Evolutionary conservation across 495 filamentous ascomycete species (phyloP).

Genomic region (Wilcoxina mikolae): DNA sequence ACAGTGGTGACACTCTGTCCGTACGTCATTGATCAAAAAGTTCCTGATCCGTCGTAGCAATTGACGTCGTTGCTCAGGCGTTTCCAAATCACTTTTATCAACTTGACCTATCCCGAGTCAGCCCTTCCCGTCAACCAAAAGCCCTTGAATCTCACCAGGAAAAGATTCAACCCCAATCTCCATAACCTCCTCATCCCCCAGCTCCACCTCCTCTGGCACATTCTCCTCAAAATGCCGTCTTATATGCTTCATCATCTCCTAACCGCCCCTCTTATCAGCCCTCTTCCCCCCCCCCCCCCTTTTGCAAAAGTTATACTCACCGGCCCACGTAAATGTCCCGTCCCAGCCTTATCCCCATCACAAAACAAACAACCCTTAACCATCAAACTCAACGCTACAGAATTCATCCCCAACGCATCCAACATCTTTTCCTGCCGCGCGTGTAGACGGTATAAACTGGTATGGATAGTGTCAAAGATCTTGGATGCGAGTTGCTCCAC

Average conservation of each 20-base stretch:
- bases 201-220: not conserved
- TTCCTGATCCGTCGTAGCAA: not conserved
- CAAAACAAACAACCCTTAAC: not conserved
- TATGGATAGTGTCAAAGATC: not conserved
- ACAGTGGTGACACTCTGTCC: constrained; percentile 2
- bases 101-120: not conserved
- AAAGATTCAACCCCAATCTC: not conserved
- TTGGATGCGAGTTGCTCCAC: not conserved
- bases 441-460: not conserved
- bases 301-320: not conserved
- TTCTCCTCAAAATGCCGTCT: not conserved
- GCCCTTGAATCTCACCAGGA: not conserved
- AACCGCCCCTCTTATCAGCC: no score
- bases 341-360: not conserved
- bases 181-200: not conserved
- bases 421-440: not conserved
- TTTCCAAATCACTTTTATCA: not conserved
- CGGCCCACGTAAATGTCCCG: not conserved
- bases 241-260: not conserved
- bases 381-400: not conserved
- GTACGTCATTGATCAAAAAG: constrained; percentile 1
- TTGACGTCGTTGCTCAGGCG: not conserved
- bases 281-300: no score
- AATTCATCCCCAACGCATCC: not conserved
- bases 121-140: not conserved